phyloP scores from a whole-genome alignment of 108 stramenopile genomes.

The Cylindrotheca fusiformis region DNA sequence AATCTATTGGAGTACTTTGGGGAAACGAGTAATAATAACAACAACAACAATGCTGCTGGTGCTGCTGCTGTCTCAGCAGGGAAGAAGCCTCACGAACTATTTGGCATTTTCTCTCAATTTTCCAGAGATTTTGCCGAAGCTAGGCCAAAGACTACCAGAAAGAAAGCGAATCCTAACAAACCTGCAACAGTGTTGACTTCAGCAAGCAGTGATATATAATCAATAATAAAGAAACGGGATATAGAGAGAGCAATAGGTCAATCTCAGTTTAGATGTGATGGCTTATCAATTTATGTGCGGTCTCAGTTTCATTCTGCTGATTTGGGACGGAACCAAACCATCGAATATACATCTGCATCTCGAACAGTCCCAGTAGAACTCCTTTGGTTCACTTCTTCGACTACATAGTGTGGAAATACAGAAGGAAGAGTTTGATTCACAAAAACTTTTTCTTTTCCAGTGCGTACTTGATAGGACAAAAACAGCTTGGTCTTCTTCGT shows the following conservation, averaged over 20 bases:
- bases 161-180: too few relatives aligned
- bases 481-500: not conserved
- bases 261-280: too few relatives aligned
- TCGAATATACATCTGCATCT: not conserved
- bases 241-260: too few relatives aligned
- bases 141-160: too few relatives aligned
- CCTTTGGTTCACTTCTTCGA: not conserved
- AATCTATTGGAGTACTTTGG: conserved; percentile 70
- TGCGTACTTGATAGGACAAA: not conserved
- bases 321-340: not conserved
- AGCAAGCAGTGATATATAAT: too few relatives aligned
- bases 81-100: not conserved
- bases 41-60: conserved; percentile 31
- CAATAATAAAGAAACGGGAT: too few relatives aligned
- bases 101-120: not conserved
- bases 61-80: too few relatives aligned
- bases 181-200: too few relatives aligned
- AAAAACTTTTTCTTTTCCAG: not conserved
- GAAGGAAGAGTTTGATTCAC: not conserved
- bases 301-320: not conserved
- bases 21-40: too few relatives aligned
- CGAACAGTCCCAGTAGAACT: not conserved
- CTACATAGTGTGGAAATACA: not conserved
- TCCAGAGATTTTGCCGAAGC: not conserved
- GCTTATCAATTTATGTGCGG: too few relatives aligned